Evolutionary conservation across 306 rosid species (phyloP).

Genomic region (Begonia masoniana): DNA sequence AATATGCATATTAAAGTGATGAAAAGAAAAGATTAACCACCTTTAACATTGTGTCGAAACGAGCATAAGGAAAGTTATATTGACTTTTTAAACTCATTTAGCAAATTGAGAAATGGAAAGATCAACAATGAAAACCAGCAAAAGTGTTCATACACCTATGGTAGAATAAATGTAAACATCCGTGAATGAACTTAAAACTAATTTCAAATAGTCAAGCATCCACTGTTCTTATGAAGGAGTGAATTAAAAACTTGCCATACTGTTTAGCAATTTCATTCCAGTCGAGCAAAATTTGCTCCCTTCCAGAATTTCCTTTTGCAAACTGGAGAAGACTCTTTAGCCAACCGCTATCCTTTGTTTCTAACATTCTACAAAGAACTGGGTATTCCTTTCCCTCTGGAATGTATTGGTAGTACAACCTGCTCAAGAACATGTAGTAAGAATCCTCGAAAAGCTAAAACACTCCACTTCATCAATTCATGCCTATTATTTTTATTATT

Average conservation of each 20-base stretch:
- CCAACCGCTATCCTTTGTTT: slow-evolving; percentile 23
- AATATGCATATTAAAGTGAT: no score
- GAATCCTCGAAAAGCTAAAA: not conserved
- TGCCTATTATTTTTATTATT: no score
- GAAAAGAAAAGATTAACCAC: no score
- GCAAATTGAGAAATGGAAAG: no score
- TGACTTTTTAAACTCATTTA: no score
- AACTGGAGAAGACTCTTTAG: slow-evolving; percentile 19
- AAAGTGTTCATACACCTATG: not conserved
- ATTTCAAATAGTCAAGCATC: not conserved
- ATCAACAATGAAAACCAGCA: no score
- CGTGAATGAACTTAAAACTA: not conserved
- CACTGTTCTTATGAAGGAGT: not conserved
- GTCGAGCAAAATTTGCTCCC: slow-evolving; percentile 65
- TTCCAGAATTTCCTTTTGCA: slow-evolving; percentile 20
- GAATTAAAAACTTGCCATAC: slow-evolving; percentile 36
- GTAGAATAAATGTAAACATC: not conserved
- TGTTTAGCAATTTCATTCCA: slow-evolving; percentile 80
- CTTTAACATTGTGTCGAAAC: no score
- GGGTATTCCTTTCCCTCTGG: slow-evolving; percentile 93
- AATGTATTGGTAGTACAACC: slow-evolving; percentile 83
- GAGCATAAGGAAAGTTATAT: no score
- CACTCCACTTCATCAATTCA: no score
- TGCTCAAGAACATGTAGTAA: slow-evolving; percentile 14
- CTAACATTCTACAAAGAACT: slow-evolving; percentile 57